phyloP scores from a whole-genome alignment of 305 asterid genomes.

The Fraxinus latifolia region DNA sequence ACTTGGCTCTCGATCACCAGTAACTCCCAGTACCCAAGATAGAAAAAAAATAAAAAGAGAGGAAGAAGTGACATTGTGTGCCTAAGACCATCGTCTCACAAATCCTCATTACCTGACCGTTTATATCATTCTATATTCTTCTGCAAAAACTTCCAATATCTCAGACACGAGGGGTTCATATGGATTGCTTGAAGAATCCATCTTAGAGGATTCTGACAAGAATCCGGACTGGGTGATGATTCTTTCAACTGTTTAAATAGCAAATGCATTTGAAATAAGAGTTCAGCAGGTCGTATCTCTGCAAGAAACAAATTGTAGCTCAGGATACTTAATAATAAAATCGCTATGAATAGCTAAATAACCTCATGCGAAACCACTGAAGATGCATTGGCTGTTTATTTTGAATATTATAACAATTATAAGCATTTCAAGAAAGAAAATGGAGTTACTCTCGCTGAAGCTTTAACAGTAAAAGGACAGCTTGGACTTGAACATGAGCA shows the following conservation, averaged over 20 bases:
- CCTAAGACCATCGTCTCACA: not conserved
- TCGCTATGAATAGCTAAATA: not conserved
- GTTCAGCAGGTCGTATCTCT: constrained; percentile 75
- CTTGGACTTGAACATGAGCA: not conserved
- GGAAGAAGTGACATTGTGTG: not conserved
- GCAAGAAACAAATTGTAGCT: constrained; percentile 32
- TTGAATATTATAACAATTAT: not conserved
- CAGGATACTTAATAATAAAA: constrained; percentile 3
- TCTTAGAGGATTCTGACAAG: constrained; percentile 34
- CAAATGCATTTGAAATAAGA: constrained; percentile 83
- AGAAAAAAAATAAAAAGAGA: not conserved
- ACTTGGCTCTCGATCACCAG: not conserved
- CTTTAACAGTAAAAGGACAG: not conserved
- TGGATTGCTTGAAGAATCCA: constrained; percentile 80
- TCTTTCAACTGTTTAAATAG: constrained; percentile 36
- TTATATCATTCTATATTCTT: constrained; percentile 11
- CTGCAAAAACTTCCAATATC: constrained; percentile 77
- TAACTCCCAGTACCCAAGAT: not conserved
- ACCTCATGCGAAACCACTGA: not conserved
- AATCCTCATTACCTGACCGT: not conserved
- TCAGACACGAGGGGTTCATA: constrained; percentile 71
- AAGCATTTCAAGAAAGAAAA: not conserved
- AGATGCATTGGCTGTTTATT: not conserved
- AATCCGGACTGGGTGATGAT: constrained; percentile 24
- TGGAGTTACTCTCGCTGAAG: not conserved